phyloP scores from a whole-genome alignment of 805 yeast genomes.

The Vanderwaltozyma verrucispora region DNA sequence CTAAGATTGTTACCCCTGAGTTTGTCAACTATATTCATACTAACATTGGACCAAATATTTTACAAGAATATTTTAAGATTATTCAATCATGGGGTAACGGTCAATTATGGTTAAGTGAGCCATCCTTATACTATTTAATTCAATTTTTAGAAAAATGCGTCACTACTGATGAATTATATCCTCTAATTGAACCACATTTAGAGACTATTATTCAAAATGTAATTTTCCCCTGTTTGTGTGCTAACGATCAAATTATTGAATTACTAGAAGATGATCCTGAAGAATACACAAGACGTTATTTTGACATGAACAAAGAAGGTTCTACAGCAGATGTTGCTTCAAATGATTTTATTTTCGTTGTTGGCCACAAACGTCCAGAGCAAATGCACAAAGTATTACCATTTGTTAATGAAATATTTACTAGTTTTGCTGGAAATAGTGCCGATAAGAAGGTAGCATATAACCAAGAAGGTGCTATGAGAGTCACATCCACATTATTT shows the following conservation, averaged over 20 bases:
- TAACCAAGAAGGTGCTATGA: slow-evolving; percentile 71
- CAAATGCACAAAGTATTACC: slow-evolving; percentile 43
- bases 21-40: slow-evolving; percentile 46
- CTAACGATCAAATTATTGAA: slow-evolving; percentile 54
- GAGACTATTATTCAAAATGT: slow-evolving; percentile 57
- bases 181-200: slow-evolving; percentile 50
- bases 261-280: slow-evolving; percentile 71
- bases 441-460: slow-evolving; percentile 36
- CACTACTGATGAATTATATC: slow-evolving; percentile 48
- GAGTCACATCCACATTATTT: slow-evolving; percentile 67
- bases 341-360: slow-evolving; percentile 57
- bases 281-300: slow-evolving; percentile 66
- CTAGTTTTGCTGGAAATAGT: slow-evolving; percentile 26
- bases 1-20: slow-evolving; percentile 32
- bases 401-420: slow-evolving; percentile 43
- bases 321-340: slow-evolving; percentile 75
- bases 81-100: slow-evolving; percentile 32
- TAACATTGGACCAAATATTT: slow-evolving; percentile 59
- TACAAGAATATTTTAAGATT: slow-evolving; percentile 48
- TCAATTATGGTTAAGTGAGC: slow-evolving; percentile 51
- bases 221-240: slow-evolving; percentile 66
- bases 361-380: slow-evolving; percentile 45
- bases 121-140: slow-evolving; percentile 55
- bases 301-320: slow-evolving; percentile 54
- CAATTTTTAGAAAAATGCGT: slow-evolving; percentile 56